Base-by-base conservation (phyloP, 176 grass and related monocot species). In the Juncus effusus region DNA sequence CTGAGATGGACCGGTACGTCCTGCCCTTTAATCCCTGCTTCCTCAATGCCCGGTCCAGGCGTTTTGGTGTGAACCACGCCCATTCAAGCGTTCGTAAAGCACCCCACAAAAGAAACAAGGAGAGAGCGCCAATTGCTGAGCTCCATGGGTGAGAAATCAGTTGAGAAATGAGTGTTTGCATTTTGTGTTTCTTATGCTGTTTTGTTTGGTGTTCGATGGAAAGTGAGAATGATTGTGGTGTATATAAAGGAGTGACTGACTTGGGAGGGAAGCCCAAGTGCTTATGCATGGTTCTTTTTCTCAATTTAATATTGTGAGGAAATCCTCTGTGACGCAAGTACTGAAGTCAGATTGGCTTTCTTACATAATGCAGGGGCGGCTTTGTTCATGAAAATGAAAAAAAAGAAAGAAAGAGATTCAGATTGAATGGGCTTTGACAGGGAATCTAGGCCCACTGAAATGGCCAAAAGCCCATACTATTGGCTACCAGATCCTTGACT, bases 1-100 rank as follows among this genome's bases (percentile, higher is more conserved):
- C 19, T 78, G 62, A 49, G 40, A 87, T 54, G 59, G 78, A 57
- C 52, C 75, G 70, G 70, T 87, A 87, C 56, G 40, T 28, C 7
- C 50, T 82, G 50, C 84, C 84, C 39, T 60, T 53, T 28, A 86
- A 58, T n/a, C 84, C 79, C 74, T 86, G 78, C 12, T 56, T 64
- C 13, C 67, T 67, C 3, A 81, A 68, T 7, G 56, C 61, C 11
- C 35, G 40, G 2, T 64, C 84, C 51, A 86, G 74, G 52, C 69
- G 79, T 59, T 63, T 59, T 37, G 79, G 84, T 64, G 68, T 86
- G 74, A 75, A 69, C 84, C 75, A 86, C 2, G 19, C 19, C 19
- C 19, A 28, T 28, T 28, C 19, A 28, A 28, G 19, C 19, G 19
- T 28, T 28, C 19, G 55, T 50, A 78, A 78, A 35, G 42, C 67